Evolutionary conservation across 768 basidiomycete genomes (phyloP), one percentile per base, ranked within the genome.

Genomic region (Lepiota subincarnata): DNA sequence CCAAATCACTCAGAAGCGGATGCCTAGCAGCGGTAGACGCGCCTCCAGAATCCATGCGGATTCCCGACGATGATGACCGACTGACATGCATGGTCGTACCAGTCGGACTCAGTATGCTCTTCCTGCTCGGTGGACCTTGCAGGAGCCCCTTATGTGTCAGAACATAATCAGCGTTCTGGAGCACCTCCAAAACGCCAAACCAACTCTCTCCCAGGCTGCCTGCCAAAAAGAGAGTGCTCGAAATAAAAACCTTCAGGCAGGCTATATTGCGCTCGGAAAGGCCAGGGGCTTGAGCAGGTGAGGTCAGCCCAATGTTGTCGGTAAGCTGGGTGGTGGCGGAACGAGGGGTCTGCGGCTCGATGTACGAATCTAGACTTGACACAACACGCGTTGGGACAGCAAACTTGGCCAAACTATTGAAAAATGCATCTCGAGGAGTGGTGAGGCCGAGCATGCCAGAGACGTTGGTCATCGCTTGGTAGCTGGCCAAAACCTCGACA

Each of bases 81-180:
- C 66, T 68, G 3, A 70, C 58, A 10, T 73, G 63, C 1, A 59
- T 55, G 11, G 61, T 58, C 14, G 28, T n/a, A 1, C 14, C 36
- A 42, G 38, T 46, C 28, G 70, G 68, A 7, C 58, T 61, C 20
- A 69, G 59, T 7, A 64, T 56, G 35, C 69, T 70, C 40, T 64
- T 65, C 50, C 71, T 68, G 49, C 68, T 72, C 19, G 64, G 58
- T 6, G 68, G 54, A 26, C 62, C 58, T 26, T 62, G 63, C 5
- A 56, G 55, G 43, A 68, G 70, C 2, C 76, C 82, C 68, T 83
- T 87, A 60, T 78, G 73, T 7, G 81, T 82, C 16, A 98, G 73
- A 16, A 99, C 89, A 61, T 93, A 93, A 61, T 96, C 94, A 6
- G 96, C 95, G 59, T 94, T 98, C 70, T 98, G 96, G 19, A 98